phyloP scores from a whole-genome alignment of 495 filamentous ascomycete genomes.

The Podospora anserina region DNA sequence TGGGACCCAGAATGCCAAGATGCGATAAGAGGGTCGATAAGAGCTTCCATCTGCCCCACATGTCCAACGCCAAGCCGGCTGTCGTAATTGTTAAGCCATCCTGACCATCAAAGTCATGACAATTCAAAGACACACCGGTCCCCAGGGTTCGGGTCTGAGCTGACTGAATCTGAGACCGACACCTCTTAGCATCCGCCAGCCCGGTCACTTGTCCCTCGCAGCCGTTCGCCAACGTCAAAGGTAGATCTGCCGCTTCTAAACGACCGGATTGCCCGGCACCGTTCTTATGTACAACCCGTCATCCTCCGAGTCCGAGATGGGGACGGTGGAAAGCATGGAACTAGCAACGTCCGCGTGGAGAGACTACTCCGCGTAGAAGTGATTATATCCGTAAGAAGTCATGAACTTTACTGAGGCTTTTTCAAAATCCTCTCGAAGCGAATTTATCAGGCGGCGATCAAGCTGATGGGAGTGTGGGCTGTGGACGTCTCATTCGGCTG shows the following conservation, averaged over 20 bases:
- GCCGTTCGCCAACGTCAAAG: too few relatives aligned
- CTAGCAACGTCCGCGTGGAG: too few relatives aligned
- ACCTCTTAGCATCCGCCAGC: too few relatives aligned
- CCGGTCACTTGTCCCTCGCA: too few relatives aligned
- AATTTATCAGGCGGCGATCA: conserved; percentile 7
- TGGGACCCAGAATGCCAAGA: conserved; percentile 9
- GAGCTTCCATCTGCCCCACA: not conserved
- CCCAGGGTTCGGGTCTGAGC: not conserved
- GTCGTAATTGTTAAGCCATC: conserved; percentile 8
- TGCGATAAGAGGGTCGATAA: conserved; percentile 7
- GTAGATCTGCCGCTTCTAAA: too few relatives aligned
- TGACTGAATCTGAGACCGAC: not conserved
- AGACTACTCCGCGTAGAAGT: too few relatives aligned
- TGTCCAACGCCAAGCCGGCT: not conserved
- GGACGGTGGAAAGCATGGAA: too few relatives aligned
- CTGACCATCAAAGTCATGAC: not conserved
- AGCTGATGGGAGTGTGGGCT: not conserved
- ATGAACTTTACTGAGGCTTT: not conserved
- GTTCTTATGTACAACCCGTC: too few relatives aligned
- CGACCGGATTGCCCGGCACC: too few relatives aligned
- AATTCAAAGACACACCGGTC: not conserved
- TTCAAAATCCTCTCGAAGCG: not conserved
- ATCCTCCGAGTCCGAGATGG: too few relatives aligned
- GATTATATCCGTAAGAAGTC: too few relatives aligned
- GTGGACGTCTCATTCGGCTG: not conserved